Evolutionary conservation across 805 yeast genomes (phyloP).

Genomic region (Spathaspora arborariae): DNA sequence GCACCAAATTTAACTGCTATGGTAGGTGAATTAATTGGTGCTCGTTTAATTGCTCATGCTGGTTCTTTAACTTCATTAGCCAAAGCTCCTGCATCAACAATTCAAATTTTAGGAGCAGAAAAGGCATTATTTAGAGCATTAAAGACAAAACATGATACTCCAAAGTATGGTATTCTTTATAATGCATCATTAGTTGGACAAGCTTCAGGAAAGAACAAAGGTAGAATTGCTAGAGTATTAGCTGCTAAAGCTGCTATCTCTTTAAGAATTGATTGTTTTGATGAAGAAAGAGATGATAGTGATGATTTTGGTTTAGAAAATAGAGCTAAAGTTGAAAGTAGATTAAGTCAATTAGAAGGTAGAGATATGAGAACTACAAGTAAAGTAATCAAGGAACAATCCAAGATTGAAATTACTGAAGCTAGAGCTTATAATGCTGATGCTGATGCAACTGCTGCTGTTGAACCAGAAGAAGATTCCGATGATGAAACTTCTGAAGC

Average conservation of each 20-base stretch:
- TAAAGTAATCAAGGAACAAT: constrained; percentile 74
- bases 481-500: constrained; percentile 30
- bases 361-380: constrained; percentile 91
- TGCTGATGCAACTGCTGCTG: constrained; percentile 93
- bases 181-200: constrained; percentile 97
- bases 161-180: constrained; percentile 95
- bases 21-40: constrained; percentile 98
- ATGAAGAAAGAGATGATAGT: constrained; percentile 95
- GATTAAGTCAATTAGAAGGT: constrained; percentile 94
- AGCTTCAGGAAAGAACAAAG: constrained; percentile 97
- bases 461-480: constrained; percentile 21
- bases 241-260: constrained; percentile 99
- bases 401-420: constrained; percentile 82
- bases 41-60: constrained; percentile 95
- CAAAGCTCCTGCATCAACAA: constrained; percentile 97
- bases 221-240: constrained; percentile 96
- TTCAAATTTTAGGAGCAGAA: constrained; percentile 98
- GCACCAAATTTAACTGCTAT: constrained; percentile 96
- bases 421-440: constrained; percentile 90
- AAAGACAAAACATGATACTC: constrained; percentile 97
- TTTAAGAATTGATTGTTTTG: constrained; percentile 90
- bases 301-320: constrained; percentile 91
- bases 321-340: constrained; percentile 89
- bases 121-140: constrained; percentile 98
- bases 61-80: constrained; percentile 93